A percentile compares a stretch with the other conserved stretches of the same genome.
phyloP scores from a whole-genome alignment of 2,329 filamentous ascomycete species.

The Colletotrichum lindemuthianum region DNA sequence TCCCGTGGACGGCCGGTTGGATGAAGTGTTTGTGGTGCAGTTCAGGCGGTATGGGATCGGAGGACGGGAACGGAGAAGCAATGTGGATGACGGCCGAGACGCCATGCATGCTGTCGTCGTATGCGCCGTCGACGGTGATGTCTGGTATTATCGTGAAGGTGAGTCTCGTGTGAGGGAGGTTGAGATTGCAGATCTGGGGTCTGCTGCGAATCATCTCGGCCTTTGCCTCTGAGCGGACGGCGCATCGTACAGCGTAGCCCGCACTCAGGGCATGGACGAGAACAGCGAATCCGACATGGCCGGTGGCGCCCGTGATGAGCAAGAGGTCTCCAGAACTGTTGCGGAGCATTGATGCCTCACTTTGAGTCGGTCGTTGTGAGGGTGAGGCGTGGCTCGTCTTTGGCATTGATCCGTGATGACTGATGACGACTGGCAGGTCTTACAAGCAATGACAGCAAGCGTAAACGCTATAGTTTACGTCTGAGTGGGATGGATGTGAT shows the following conservation, averaged over 20 bases:
- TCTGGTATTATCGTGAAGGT: conserved; percentile 49
- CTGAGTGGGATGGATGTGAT: no score
- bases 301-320: conserved; percentile 45
- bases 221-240: conserved; percentile 42
- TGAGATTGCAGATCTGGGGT: conserved; percentile 32
- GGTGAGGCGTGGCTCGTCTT: no score
- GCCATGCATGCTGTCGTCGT: conserved; percentile 53
- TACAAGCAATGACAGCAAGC: no score
- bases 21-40: conserved; percentile 58
- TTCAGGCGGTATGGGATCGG: conserved; percentile 70
- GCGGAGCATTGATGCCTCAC: conserved; percentile 13
- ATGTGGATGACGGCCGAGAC: conserved; percentile 50
- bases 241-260: conserved; percentile 44
- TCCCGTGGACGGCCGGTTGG: conserved; percentile 65
- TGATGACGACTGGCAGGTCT: no score
- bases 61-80: conserved; percentile 42
- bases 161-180: conserved; percentile 37
- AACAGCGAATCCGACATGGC: conserved; percentile 44
- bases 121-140: conserved; percentile 49
- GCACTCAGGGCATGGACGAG: conserved; percentile 40
- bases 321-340: conserved; percentile 32
- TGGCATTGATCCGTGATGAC: no score
- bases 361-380: no score
- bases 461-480: no score
- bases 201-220: conserved; percentile 29